phyloP scores from a whole-genome alignment of 768 basidiomycete genomes.

The Phanerodontia chrysosporium region DNA sequence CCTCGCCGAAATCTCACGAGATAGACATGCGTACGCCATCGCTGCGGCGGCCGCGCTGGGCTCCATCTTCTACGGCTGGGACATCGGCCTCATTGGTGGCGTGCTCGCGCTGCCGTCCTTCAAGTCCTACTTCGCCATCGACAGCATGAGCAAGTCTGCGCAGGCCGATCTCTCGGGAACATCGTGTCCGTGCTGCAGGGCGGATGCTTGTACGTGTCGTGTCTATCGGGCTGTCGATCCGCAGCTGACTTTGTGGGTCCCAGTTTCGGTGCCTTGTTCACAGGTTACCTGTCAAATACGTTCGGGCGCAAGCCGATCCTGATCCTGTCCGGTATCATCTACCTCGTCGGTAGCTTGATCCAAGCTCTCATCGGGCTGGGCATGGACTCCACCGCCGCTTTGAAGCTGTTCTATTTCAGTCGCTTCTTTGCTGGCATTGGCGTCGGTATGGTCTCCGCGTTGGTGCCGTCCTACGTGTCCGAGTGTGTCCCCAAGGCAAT shows the following conservation, averaged over 20 bases:
- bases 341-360: constrained; percentile 43
- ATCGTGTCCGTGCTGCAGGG: constrained; percentile 49
- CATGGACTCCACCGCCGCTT: constrained; percentile 29
- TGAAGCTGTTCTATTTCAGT: constrained; percentile 40
- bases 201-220: constrained; percentile 40
- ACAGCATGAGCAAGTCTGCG: constrained; percentile 32
- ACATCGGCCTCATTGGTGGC: constrained; percentile 48
- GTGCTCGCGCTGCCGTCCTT: constrained; percentile 43
- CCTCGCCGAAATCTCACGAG: constrained; percentile 14
- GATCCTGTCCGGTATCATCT: constrained; percentile 41
- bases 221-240: not conserved
- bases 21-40: constrained; percentile 43
- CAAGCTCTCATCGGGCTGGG: constrained; percentile 43
- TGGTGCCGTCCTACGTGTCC: constrained; percentile 48
- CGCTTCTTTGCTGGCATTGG: constrained; percentile 61
- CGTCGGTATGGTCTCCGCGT: constrained; percentile 48
- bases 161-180: constrained; percentile 43
- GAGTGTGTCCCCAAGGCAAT: constrained; percentile 46
- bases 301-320: constrained; percentile 46
- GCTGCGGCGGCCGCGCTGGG: constrained; percentile 43
- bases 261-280: constrained; percentile 44
- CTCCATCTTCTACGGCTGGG: constrained; percentile 48
- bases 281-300: constrained; percentile 34
- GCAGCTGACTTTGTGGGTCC: not conserved
- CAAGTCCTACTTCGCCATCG: constrained; percentile 43